Evolutionary conservation across 495 filamentous ascomycete species (phyloP).

Genomic region (Daldinia concentrica): DNA sequence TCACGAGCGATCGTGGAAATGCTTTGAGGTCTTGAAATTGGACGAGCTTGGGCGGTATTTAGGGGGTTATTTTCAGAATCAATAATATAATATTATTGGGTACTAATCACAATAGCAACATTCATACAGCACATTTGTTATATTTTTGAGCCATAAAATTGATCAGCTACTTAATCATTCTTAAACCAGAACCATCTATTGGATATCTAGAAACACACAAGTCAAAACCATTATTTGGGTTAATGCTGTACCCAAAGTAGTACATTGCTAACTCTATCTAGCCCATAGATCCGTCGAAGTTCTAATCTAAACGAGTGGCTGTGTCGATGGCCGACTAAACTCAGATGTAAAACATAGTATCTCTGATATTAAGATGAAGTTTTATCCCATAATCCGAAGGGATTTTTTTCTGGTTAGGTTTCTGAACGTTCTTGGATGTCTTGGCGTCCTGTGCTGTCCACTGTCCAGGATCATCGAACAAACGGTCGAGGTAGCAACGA

Average conservation of each 20-base stretch:
- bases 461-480: neutral
- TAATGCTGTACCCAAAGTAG: neutral
- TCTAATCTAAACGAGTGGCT: neutral
- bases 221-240: neutral
- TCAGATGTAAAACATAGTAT: constrained; percentile 77
- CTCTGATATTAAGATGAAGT: constrained; percentile 56
- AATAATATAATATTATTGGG: no score
- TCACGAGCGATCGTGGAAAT: no score
- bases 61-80: no score
- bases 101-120: no score
- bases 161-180: neutral
- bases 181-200: neutral
- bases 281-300: neutral
- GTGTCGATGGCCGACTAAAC: neutral
- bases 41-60: no score
- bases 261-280: neutral
- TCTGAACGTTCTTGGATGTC: no score
- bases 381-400: constrained; percentile 31
- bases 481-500: constrained; percentile 61
- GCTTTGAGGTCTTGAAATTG: no score
- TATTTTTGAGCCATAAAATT: neutral
- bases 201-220: neutral
- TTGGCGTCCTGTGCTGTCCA: neutral
- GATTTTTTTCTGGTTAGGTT: neutral
- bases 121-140: neutral